Conservation (phyloP, 2,329 filamentous ascomycete species). For the Fusarium sp. region DNA sequence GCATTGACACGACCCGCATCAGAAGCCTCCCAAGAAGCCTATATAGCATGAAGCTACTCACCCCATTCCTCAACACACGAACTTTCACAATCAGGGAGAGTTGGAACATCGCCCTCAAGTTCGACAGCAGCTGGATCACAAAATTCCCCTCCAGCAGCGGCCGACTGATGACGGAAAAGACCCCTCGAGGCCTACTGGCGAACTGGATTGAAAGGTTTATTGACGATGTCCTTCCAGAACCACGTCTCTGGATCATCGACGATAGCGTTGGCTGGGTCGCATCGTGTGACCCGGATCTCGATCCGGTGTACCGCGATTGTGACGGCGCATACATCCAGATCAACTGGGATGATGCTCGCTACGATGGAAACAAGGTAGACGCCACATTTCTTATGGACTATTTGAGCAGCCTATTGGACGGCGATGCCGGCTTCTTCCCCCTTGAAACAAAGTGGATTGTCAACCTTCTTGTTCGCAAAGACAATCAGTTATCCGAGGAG, state of each 20-base stretch:
- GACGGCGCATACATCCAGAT: background rate
- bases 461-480: background rate
- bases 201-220: background rate
- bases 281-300: fast-evolving
- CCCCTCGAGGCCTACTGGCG: background rate
- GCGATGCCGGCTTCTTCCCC: fast-evolving
- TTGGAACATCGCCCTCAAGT: background rate
- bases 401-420: fast-evolving
- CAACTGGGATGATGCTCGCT: background rate
- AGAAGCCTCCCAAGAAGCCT: fast-evolving
- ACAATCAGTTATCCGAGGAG: background rate
- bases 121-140: background rate
- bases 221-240: fast-evolving
- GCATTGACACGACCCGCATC: background rate
- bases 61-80: background rate
- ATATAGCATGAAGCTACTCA: background rate
- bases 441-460: background rate
- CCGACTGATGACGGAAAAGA: fast-evolving
- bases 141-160: fast-evolving
- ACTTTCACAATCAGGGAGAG: background rate
- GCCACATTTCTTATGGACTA: background rate
- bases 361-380: background rate
- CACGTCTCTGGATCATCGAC: background rate
- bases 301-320: background rate
- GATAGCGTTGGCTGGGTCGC: background rate